Base-by-base conservation (phyloP, 2,329 filamentous ascomycete species). In the Ceratocystis lukuohia region DNA sequence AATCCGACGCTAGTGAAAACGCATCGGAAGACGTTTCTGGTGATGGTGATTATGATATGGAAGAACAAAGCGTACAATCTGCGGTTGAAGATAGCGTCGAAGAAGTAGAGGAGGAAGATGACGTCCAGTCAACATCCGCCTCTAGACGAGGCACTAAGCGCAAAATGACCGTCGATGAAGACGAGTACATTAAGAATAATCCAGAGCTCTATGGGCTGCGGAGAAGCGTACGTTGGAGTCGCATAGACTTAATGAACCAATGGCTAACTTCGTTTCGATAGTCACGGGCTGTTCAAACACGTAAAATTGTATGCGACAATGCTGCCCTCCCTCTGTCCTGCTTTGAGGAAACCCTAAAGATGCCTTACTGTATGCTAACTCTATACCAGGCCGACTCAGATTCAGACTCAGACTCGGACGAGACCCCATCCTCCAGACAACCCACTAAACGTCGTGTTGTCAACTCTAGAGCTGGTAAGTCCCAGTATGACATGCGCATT, bases 171-270 rank as follows among this genome's bases (percentile, higher is more conserved):
- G 74, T 83, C 46, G 85, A 87, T 64, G 89, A 94, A 71, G 88
- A 94, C 68, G 87, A 91, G 61, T 92, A 86, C 73, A 96, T 97
- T 71, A 83, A 87, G 72, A 88, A 90, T 73, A 96, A 99, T 72
- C 94, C 94, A 57, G 91, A 96, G 77, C 80, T 99, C 7, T 99
- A 97, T 78, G 94, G 94, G 61, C 81, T 99, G 71, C 86, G 94
- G 71, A 85, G 94, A 78, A 99, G 94, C 79, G 92, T 94, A 86
- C 69, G 88, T 62, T 63, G 22, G 28, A 64, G n/a, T 67, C 44
- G 66, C 62, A n/a, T 64, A 25, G 10, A 20, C 61, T 57, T 63
- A 28, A 41, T 64, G 12, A 22, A 46, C 28, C 15, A 33, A 12
- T 62, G 53, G 33, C 62, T 70, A 63, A 66, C 45, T n/a, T 65